phyloP scores from a whole-genome alignment of 306 rosid genomes.

The Dicorynia guianensis region DNA sequence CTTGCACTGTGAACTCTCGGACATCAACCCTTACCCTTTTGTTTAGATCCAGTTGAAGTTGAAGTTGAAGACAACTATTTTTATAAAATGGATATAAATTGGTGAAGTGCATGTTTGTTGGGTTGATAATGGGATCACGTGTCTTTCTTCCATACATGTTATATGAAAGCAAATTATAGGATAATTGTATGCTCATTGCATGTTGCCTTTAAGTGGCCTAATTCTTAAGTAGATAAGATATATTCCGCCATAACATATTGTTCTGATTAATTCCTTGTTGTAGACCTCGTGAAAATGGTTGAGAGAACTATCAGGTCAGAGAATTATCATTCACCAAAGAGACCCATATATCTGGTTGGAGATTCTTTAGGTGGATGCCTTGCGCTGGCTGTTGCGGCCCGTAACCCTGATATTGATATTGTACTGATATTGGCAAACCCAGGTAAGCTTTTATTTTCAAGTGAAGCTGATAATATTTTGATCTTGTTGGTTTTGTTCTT shows the following conservation, averaged over 20 bases:
- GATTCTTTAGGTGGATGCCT: conserved; percentile 91
- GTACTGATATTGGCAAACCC: conserved; percentile 85
- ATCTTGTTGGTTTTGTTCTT: conserved; percentile 8
- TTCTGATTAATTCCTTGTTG: conserved; percentile 25
- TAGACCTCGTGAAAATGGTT: conserved; percentile 82
- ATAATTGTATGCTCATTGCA: neutral
- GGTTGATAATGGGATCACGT: conserved; percentile 24
- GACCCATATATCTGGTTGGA: conserved; percentile 89
- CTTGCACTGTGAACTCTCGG: neutral
- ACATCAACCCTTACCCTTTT: conserved; percentile 5
- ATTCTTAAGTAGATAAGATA: neutral
- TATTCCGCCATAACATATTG: conserved; percentile 23
- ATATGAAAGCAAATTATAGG: neutral
- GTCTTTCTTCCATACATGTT: conserved; percentile 11
- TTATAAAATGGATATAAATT: neutral
- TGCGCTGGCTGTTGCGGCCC: conserved; percentile 85
- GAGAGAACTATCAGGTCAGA: conserved; percentile 65
- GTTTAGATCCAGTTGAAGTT: conserved; percentile 21
- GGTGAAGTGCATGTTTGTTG: conserved; percentile 20
- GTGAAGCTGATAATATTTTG: conserved; percentile 7
- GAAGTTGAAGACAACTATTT: conserved; percentile 21
- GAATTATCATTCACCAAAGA: conserved; percentile 59
- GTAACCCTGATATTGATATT: conserved; percentile 79
- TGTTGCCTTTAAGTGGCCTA: neutral
- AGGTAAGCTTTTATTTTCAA: conserved; percentile 50